These are phyloP conservation scores for Candida oleophila DNA, from an alignment of 805 yeast species.

Conservation along the genomic window DNA sequence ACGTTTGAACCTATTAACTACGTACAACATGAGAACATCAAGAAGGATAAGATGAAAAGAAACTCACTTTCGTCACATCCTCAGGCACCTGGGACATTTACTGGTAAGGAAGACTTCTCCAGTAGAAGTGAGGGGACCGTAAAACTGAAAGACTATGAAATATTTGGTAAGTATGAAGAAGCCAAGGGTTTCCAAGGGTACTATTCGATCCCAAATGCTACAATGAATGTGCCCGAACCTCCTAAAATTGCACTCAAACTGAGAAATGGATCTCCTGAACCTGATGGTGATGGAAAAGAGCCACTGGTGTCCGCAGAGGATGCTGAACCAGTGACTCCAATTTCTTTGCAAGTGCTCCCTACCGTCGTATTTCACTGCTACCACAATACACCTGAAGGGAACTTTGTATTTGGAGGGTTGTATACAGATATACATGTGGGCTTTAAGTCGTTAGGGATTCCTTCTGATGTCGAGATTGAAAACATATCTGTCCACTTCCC, in stretches of 20 bases:
- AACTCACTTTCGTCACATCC: not conserved
- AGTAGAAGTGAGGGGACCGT: slow-evolving; percentile 5
- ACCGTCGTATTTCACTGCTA: slow-evolving; percentile 31
- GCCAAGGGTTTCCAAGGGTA: slow-evolving; percentile 25
- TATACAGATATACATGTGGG: slow-evolving; percentile 13
- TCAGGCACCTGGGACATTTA: not conserved
- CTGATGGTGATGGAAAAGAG: not conserved
- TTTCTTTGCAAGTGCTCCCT: slow-evolving; percentile 12
- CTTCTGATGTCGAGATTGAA: slow-evolving; percentile 24
- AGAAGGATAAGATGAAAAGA: not conserved
- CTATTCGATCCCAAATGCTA: slow-evolving; percentile 22
- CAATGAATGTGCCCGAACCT: slow-evolving; percentile 15
- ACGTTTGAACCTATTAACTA: slow-evolving; percentile 19
- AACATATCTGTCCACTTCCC: slow-evolving; percentile 38
- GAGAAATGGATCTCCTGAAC: slow-evolving; percentile 1
- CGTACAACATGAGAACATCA: not conserved
- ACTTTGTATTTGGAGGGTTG: slow-evolving; percentile 41
- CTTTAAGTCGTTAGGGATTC: slow-evolving; percentile 31
- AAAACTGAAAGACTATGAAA: slow-evolving; percentile 5
- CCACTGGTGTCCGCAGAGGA: not conserved
- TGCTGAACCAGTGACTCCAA: not conserved
- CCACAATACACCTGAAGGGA: slow-evolving; percentile 27
- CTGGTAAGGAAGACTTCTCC: not conserved
- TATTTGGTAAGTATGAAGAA: not conserved
- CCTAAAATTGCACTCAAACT: slow-evolving; percentile 12